Conservation (phyloP, 179 eudicot genomes). For the Nepenthes alata region DNA sequence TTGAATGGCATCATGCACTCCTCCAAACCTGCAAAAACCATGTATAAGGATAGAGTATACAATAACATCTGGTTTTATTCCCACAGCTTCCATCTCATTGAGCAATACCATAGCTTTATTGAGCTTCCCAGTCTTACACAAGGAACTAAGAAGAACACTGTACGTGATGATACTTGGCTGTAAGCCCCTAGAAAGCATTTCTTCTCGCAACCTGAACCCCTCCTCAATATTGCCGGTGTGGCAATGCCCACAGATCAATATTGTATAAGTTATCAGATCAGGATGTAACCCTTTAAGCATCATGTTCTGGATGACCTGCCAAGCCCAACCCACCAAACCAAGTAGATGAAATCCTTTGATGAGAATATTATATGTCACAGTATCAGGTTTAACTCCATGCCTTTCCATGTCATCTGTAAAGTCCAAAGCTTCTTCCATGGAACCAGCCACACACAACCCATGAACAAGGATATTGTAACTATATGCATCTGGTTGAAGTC, state of each 20-base stretch:
- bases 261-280: conserved; percentile 34
- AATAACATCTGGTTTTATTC: conserved; percentile 45
- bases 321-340: conserved; percentile 39
- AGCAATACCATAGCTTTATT: conserved; percentile 46
- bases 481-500: conserved; percentile 60
- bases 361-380: conserved; percentile 67
- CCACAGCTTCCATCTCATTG: conserved; percentile 41
- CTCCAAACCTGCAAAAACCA: conserved; percentile 65
- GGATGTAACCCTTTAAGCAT: conserved; percentile 38
- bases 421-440: conserved; percentile 67
- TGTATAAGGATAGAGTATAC: conserved; percentile 55
- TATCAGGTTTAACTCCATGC: conserved; percentile 59
- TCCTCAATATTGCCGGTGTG: conserved; percentile 41
- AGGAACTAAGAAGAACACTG: conserved; percentile 44
- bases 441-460: conserved; percentile 61
- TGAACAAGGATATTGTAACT: conserved; percentile 75
- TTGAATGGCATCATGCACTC: conserved; percentile 39
- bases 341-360: conserved; percentile 60
- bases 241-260: conserved; percentile 59
- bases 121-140: conserved; percentile 52
- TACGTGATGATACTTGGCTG: conserved; percentile 33
- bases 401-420: conserved; percentile 54
- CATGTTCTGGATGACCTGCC: conserved; percentile 31
- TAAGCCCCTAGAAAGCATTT: conserved; percentile 51
- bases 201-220: conserved; percentile 41